Percentiles rank a stretch among this genome's conserved stretches.
Evolutionary conservation across 2,329 filamentous ascomycete genomes (phyloP).

Genomic region (Talaromyces sp.): DNA sequence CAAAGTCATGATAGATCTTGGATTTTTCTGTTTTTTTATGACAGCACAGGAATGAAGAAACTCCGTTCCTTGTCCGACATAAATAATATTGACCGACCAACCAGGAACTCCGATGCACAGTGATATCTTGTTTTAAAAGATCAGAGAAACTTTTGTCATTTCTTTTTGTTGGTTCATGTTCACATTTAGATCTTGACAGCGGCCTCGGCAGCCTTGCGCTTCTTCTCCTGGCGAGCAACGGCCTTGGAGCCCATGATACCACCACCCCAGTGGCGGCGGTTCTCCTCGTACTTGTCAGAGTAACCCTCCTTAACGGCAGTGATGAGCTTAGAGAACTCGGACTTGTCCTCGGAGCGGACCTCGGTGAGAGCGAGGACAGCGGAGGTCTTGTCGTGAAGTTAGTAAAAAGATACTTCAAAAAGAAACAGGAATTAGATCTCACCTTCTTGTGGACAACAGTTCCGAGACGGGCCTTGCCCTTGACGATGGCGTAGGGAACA

Average conservation of each 20-base stretch:
- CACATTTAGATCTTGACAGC: slow-evolving; percentile 90
- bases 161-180: slow-evolving; percentile 1
- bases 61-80: neutral
- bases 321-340: slow-evolving; percentile 93
- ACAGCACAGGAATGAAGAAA: neutral
- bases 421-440: slow-evolving; percentile 19
- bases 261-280: slow-evolving; percentile 94
- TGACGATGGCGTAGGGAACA: slow-evolving; percentile 97
- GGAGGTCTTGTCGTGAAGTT: slow-evolving; percentile 61
- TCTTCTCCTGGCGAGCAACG: slow-evolving; percentile 71
- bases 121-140: neutral
- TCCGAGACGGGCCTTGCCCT: slow-evolving; percentile 98
- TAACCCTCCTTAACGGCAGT: slow-evolving; percentile 97
- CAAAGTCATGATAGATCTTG: neutral
- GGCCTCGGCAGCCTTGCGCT: slow-evolving; percentile 86
- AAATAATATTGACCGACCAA: neutral
- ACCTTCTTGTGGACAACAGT: slow-evolving; percentile 99
- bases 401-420: neutral
- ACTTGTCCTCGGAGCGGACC: slow-evolving; percentile 97
- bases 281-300: slow-evolving; percentile 89
- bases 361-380: slow-evolving; percentile 94
- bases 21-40: neutral
- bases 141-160: slow-evolving; percentile 4
- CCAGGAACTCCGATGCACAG: neutral
- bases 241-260: slow-evolving; percentile 99